Evolutionary conservation across 1,284 basidiomycete species (phyloP).

Genomic region (Ceratobasidium sp.): DNA sequence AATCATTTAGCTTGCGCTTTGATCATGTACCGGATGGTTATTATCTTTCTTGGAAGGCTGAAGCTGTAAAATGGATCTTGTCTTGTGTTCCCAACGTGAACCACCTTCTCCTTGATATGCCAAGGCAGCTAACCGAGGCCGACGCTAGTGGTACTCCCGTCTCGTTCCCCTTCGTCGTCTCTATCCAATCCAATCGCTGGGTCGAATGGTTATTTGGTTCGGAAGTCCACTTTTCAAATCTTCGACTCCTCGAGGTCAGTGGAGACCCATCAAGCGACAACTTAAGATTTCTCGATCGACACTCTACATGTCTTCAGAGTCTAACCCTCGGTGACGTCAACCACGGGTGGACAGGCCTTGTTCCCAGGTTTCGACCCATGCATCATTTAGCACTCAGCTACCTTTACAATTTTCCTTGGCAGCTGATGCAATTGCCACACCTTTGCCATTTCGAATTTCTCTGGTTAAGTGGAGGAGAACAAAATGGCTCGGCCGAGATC

Average conservation of each 20-base stretch:
- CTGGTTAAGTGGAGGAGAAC: background rate
- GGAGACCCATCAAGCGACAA: slow-evolving; percentile 23
- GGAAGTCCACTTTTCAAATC: background rate
- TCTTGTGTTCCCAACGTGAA: background rate
- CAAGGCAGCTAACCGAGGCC: background rate
- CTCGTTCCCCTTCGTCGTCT: background rate
- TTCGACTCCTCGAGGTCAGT: slow-evolving; percentile 4
- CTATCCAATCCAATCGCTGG: slow-evolving; percentile 16
- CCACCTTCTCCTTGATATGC: slow-evolving; percentile 1
- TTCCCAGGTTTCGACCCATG: slow-evolving; percentile 9
- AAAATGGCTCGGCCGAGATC: background rate
- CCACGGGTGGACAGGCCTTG: slow-evolving; percentile 16
- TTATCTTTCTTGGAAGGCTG: background rate
- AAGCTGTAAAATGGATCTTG: slow-evolving; percentile 9
- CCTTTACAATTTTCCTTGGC: slow-evolving; percentile 24
- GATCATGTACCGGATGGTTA: background rate
- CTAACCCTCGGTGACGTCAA: slow-evolving; percentile 1
- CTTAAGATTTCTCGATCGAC: background rate
- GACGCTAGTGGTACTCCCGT: background rate
- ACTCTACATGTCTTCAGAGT: background rate
- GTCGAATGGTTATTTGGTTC: background rate
- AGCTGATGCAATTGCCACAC: background rate
- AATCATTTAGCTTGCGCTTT: background rate
- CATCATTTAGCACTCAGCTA: background rate
- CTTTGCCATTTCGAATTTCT: slow-evolving; percentile 15